Conservation (phyloP, 2,329 filamentous ascomycete species). For the Biscogniauxia sp. region DNA sequence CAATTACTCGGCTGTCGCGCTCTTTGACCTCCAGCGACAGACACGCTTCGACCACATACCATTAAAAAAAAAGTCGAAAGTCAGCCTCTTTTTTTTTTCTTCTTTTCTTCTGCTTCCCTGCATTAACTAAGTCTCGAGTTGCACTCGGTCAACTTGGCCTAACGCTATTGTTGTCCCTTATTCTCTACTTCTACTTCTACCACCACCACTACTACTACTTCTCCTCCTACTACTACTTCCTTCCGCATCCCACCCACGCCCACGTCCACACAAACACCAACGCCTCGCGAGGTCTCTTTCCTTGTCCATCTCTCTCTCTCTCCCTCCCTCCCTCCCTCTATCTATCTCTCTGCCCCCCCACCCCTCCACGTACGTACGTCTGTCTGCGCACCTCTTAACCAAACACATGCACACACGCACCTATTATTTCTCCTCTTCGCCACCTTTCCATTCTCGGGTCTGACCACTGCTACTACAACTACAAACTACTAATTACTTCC, state of each 20-base stretch:
- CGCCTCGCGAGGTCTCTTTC: slow-evolving; percentile 2
- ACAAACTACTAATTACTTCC: neutral
- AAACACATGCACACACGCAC: neutral
- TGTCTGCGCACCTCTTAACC: neutral
- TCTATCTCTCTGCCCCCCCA: slow-evolving; percentile 13
- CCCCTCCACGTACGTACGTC: slow-evolving; percentile 12
- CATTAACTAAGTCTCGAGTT: slow-evolving; percentile 8
- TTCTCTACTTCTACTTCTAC: slow-evolving; percentile 18
- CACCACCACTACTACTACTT: too few relatives aligned
- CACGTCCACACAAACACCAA: neutral
- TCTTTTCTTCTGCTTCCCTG: slow-evolving; percentile 8
- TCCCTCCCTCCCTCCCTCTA: neutral
- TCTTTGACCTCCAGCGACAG: slow-evolving; percentile 14
- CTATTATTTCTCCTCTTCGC: slow-evolving; percentile 16
- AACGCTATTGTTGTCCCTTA: slow-evolving; percentile 21
- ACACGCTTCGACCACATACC: slow-evolving; percentile 11
- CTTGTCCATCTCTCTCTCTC: too few relatives aligned
- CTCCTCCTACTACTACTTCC: slow-evolving; percentile 8
- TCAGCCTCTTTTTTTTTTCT: slow-evolving; percentile 4
- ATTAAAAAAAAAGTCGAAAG: slow-evolving; percentile 5
- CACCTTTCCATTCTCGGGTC: slow-evolving; percentile 27
- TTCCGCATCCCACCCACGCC: slow-evolving; percentile 11
- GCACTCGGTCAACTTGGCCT: slow-evolving; percentile 20
- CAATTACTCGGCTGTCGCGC: slow-evolving; percentile 27
- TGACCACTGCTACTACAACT: slow-evolving; percentile 11